phyloP scores from a whole-genome alignment of 176 grass and related monocot species.

The Oryza punctata region DNA sequence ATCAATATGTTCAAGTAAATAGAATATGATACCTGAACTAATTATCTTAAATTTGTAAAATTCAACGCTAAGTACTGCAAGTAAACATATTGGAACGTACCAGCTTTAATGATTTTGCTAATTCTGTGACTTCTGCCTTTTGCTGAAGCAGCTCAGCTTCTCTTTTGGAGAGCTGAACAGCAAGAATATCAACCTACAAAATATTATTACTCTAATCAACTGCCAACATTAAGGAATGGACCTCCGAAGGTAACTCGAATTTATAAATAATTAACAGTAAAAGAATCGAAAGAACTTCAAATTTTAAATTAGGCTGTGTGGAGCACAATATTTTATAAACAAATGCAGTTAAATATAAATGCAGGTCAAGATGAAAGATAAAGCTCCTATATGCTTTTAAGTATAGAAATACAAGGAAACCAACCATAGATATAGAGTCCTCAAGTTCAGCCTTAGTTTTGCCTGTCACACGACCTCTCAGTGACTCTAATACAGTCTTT shows the following conservation, averaged over 20 bases:
- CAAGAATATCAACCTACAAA: conserved; percentile 76
- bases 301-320: conserved; percentile 11
- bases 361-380: not conserved
- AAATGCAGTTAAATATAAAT: not conserved
- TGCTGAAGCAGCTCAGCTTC: conserved; percentile 85
- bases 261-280: not conserved
- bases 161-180: conserved; percentile 83
- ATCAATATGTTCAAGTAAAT: too few relatives aligned
- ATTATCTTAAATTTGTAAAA: not conserved
- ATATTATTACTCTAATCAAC: conserved; percentile 38
- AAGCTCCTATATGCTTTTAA: conserved; percentile 4
- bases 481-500: conserved; percentile 66
- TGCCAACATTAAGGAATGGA: not conserved
- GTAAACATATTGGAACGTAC: conserved; percentile 34
- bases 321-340: not conserved
- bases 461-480: conserved; percentile 58
- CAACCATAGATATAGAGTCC: conserved; percentile 83
- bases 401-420: conserved; percentile 38
- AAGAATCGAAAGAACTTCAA: not conserved
- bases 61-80: not conserved
- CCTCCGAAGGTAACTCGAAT: not conserved
- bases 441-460: conserved; percentile 86
- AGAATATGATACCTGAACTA: too few relatives aligned
- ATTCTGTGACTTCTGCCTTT: conserved; percentile 80
- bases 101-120: conserved; percentile 83